Evolutionary conservation across 192 early-diverging fungal genomes (phyloP), one percentile per base, ranked within the genome.

Genomic region (Coemansia asiatica): DNA sequence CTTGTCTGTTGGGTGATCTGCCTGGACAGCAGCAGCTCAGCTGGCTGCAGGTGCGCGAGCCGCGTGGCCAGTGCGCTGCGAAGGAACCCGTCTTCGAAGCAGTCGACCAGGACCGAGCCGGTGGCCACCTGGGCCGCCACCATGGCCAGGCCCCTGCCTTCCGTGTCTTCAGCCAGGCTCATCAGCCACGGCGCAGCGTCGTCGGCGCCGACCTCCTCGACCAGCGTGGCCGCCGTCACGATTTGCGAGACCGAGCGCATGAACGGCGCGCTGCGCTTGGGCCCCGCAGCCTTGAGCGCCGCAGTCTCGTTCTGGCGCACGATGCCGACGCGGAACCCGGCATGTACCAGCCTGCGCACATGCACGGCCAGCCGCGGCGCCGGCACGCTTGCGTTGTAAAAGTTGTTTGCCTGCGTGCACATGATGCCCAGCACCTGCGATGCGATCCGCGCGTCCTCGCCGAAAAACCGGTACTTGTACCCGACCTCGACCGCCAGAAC

Each of bases 391-490:
- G 91, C 90, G 28, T 89, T 89, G 69, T 83, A 86, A 84, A 94
- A 90, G 71, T 89, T 88, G 61, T 87, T 90, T 61, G 91, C 90
- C 51, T 74, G 72, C 63, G 90, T 92, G 64, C 91, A 89, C 28
- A 90, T 90, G 72, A 96, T 94, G 29, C 88, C 84, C 6, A 96
- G 86, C 44, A 88, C 85, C 21, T 84, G 85, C 16, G 92, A 88
- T 0, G 90, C 91, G 27, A 89, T 85, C 67, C 90, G 83, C 18
- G 95, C 93, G 74, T 96, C 95, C 26, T 93, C 87, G 38, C 86
- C 92, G 85, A 97, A 97, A 60, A 97, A 94, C 13, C 91, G 82
- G 75, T 82, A 97, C 77, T 93, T 94, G 85, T 97, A 95, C n/a
- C 95, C 95, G 12, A 97, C 95, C 69, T 97, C 95, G 4, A 97